Conservation (phyloP, 306 rosid genomes). For the Prunus dulcis region DNA sequence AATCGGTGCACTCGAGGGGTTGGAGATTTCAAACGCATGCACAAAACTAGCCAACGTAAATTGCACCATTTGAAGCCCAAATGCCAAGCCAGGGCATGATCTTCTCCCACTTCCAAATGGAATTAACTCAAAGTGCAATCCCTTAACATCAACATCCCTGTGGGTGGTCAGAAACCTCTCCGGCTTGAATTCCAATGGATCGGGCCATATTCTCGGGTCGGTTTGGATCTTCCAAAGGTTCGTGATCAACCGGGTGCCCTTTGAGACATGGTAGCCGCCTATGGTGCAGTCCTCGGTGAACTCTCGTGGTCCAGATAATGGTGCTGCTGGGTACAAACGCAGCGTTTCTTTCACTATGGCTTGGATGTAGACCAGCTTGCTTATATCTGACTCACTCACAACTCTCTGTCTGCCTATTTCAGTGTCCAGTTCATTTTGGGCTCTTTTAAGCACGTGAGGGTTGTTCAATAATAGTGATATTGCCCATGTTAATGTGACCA, state of each 20-base stretch:
- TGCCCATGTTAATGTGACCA: constrained; percentile 27
- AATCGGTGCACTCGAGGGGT: neutral
- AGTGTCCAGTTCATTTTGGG: constrained; percentile 17
- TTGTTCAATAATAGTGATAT: constrained; percentile 21
- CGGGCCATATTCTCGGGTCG: constrained; percentile 21
- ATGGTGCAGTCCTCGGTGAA: constrained; percentile 36
- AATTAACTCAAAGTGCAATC: constrained; percentile 28
- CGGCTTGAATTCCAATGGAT: constrained; percentile 27
- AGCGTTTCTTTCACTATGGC: constrained; percentile 48
- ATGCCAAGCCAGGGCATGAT: constrained; percentile 29
- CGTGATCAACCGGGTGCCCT: constrained; percentile 41
- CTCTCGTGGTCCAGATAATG: constrained; percentile 27
- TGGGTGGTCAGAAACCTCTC: constrained; percentile 40
- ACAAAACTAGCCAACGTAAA: constrained; percentile 24
- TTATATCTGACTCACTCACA: constrained; percentile 17
- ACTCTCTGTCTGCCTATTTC: constrained; percentile 17
- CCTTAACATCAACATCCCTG: constrained; percentile 17
- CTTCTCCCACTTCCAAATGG: constrained; percentile 45
- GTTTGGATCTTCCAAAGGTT: constrained; percentile 46
- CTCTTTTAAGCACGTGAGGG: neutral
- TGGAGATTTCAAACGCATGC: constrained; percentile 25
- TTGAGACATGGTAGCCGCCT: constrained; percentile 33
- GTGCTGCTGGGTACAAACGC: constrained; percentile 44
- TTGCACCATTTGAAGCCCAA: constrained; percentile 14
- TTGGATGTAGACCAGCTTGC: constrained; percentile 32